Conservation (phyloP, 2,329 filamentous ascomycete species). For the Clonostachys sp. region DNA sequence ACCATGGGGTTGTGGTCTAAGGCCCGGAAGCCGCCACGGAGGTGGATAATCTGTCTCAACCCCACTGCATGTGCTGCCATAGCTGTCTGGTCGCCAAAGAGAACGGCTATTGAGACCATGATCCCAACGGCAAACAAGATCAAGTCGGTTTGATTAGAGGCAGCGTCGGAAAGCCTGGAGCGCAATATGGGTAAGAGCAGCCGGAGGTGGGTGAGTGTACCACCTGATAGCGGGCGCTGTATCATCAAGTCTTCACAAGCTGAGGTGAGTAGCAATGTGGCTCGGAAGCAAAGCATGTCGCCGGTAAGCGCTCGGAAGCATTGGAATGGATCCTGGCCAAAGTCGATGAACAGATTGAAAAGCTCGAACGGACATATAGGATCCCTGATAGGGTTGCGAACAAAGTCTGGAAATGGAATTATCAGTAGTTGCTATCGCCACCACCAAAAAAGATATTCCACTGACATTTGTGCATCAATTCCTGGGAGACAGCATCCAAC, state of each 20-base stretch:
- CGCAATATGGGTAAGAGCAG: background rate
- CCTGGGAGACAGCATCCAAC: background rate
- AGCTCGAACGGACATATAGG: slow-evolving; percentile 1
- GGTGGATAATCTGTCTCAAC: background rate
- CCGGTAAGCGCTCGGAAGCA: background rate
- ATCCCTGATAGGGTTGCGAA: slow-evolving; percentile 1
- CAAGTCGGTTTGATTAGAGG: background rate
- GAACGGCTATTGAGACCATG: background rate
- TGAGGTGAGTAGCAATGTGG: background rate
- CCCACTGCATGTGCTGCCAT: background rate
- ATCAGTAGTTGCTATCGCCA: background rate
- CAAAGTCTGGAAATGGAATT: background rate
- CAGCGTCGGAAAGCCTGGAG: background rate
- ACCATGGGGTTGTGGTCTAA: background rate
- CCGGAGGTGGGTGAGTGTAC: background rate
- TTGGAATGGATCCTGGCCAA: background rate
- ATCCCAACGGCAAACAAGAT: slow-evolving; percentile 1
- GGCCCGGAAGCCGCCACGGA: background rate
- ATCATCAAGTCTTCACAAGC: slow-evolving; percentile 1
- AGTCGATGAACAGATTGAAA: background rate
- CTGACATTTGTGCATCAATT: slow-evolving; percentile 1
- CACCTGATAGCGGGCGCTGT: background rate
- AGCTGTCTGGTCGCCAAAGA: slow-evolving; percentile 1
- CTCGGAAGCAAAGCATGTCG: slow-evolving; percentile 1
- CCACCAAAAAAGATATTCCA: background rate